Evolutionary conservation across 2,329 filamentous ascomycete genomes (phyloP), one percentile per base, ranked within the genome.

Genomic region (Davidsoniella virescens): DNA sequence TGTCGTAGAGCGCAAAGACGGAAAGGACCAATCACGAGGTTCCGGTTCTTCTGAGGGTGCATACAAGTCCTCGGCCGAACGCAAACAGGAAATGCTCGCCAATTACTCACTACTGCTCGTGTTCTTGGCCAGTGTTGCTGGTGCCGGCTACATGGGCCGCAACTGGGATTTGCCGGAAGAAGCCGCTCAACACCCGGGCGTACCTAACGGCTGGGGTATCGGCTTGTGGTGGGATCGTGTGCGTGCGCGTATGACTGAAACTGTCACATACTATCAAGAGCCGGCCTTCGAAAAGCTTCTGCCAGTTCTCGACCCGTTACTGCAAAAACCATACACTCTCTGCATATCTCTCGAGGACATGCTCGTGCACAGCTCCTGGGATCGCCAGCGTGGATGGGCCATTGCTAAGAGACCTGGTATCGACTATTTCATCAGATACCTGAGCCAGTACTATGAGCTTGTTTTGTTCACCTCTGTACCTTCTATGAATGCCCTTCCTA

Each of bases 371-470:
- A 94, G 85, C 61, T 87, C 94, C 63, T 98, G 92, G 92, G 78
- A 80, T 20, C 78, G 90, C 52, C 86, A 96, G 63, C 84, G 95
- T 61, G 92, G 92, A 53, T 98, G 92, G 87, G 80, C 90, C 57
- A 75, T 93, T 54, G 92, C 92, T 25, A 98, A 98, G 70, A 78
- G 92, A 46, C 92, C 92, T 36, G 92, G 92, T 43, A 77, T 93
- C 54, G 92, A 98, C 68, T 98, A 98, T 70, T 98, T 98, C 70
- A 70, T 98, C 56, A 85, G 86, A 61, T 98, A 98, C 65, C 75
- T 98, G 45, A 90, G 85, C 66, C 88, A 95, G 65, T 96, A 98
- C 73, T 98, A 95, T 63, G 92, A 98, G 65, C 73, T 98, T 50
- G 92, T 96, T 48, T 78, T 98, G 56, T 98, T 96, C 69, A 98